Evolutionary conservation across 2,329 filamentous ascomycete genomes (phyloP), one percentile per base, ranked within the genome.

Genomic region (Talaromyces sp.): DNA sequence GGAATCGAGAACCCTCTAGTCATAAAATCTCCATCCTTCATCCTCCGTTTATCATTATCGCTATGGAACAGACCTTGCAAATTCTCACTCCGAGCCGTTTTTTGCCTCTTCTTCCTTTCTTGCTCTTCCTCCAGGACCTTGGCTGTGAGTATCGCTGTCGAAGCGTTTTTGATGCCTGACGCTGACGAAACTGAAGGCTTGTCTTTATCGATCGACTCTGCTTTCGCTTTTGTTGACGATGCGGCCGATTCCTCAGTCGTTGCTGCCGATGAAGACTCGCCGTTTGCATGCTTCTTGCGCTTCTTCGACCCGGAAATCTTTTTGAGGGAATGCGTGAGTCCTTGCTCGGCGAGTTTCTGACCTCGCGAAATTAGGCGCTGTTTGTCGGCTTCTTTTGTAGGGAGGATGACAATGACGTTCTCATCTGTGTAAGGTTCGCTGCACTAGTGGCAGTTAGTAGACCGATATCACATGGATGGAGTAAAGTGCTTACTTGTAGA

Each of bases 121-220:
- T 94, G 90, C 75, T 97, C 92, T 72, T 98, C 94, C 27, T 90
- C 89, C 31, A 98, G 76, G 0, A 99, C 93, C 70, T 89, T 93
- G 0, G 90, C 91, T 0, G 94, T 96, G 50, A 99, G 79, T 3
- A 88, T 90, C 0, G 94, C 93, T 0, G 95, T 95, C 63, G 91
- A 86, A 0, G 91, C 83, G 71, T 98, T 96, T 76, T 97, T 97
- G 76, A 98, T 97, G 11, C 89, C 87, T 62, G 69, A 67, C 31
- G 77, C 75, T 6, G 78, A 68, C 1, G 76, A 75, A 22, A 74
- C 69, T 60, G 73, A 72, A 56, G 71, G 71, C 65, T 73, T 75
- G n/a, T 69, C 71, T 66, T 73, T 75, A 27, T 69, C 31, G 31
- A 50, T 43, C 8, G 48, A 14, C 6, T 59, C 43, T 71, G 65